These are phyloP conservation scores for Lactifluus volemus DNA, from an alignment of 768 basidiomycete genomes.

Conservation along the genomic window DNA sequence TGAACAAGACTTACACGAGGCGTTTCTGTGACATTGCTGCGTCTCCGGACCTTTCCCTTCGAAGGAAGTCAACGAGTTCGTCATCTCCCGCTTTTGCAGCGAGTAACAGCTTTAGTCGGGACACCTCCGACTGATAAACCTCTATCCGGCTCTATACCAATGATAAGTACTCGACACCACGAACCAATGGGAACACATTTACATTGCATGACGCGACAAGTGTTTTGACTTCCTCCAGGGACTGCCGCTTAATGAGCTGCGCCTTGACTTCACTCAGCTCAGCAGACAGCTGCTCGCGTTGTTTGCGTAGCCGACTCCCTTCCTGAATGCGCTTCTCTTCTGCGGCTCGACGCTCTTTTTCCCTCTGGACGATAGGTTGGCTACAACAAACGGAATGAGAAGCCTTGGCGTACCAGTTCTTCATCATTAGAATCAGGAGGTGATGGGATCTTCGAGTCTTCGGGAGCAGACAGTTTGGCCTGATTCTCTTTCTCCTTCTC, in stretches of 20 bases:
- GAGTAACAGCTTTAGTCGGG: constrained; percentile 63
- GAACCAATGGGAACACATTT: neutral
- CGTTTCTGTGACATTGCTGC: constrained; percentile 40
- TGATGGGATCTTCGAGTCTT: neutral
- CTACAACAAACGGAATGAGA: neutral
- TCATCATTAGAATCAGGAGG: constrained; percentile 7
- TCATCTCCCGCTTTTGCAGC: constrained; percentile 65
- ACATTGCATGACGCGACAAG: constrained; percentile 13
- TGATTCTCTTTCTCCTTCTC: neutral
- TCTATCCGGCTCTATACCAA: constrained; percentile 56
- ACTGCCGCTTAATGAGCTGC: constrained; percentile 16
- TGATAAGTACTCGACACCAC: neutral
- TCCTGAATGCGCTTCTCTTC: constrained; percentile 17
- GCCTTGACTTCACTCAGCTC: constrained; percentile 17
- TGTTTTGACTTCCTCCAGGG: constrained; percentile 11
- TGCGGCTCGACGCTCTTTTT: constrained; percentile 11
- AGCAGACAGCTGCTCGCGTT: constrained; percentile 17
- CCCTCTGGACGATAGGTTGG: neutral
- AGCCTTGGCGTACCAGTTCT: constrained; percentile 1
- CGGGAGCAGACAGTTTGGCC: neutral
- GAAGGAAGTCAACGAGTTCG: constrained; percentile 65
- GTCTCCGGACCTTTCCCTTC: constrained; percentile 46
- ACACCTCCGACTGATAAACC: constrained; percentile 62
- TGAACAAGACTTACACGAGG: constrained; percentile 39
- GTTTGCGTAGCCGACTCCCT: constrained; percentile 15